Evolutionary conservation across 805 yeast genomes (phyloP).

Genomic region (Phaffomyces thermotolerans): DNA sequence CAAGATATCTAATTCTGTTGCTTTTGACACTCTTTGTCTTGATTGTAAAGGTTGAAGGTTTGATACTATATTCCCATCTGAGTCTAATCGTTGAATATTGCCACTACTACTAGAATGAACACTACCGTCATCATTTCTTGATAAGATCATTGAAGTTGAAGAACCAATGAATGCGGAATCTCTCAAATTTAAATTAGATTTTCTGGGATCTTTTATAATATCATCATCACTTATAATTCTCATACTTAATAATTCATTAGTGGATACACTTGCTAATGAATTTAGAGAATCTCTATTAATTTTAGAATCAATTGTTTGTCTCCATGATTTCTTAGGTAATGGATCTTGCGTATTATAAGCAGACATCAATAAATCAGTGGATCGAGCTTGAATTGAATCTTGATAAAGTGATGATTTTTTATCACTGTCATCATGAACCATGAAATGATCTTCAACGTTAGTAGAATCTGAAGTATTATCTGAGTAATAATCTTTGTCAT

Average conservation of each 20-base stretch:
- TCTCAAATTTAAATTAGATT: conserved; percentile 32
- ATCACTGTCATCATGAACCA: conserved; percentile 20
- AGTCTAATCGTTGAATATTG: conserved; percentile 21
- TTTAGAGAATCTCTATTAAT: conserved; percentile 53
- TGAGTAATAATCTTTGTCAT: conserved; percentile 27
- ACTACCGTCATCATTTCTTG: conserved; percentile 24
- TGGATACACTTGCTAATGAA: conserved; percentile 78
- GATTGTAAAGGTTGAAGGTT: neutral
- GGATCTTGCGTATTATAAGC: conserved; percentile 2
- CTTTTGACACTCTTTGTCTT: conserved; percentile 18
- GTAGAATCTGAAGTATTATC: conserved; percentile 42
- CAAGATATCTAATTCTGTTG: conserved; percentile 19
- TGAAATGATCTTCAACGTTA: conserved; percentile 39
- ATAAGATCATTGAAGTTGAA: conserved; percentile 20
- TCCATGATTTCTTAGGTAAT: conserved; percentile 50
- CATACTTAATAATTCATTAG: conserved; percentile 75
- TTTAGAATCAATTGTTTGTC: conserved; percentile 30
- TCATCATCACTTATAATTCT: conserved; percentile 59
- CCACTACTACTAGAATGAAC: conserved; percentile 24
- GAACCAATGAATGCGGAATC: conserved; percentile 34
- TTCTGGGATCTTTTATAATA: conserved; percentile 36
- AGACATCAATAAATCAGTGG: conserved; percentile 33
- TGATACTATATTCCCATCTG: conserved; percentile 24
- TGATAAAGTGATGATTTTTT: conserved; percentile 27
- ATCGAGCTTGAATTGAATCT: conserved; percentile 33